Evolutionary conservation across 2,329 filamentous ascomycete genomes (phyloP).

Genomic region (Microcyclospora pomicola): DNA sequence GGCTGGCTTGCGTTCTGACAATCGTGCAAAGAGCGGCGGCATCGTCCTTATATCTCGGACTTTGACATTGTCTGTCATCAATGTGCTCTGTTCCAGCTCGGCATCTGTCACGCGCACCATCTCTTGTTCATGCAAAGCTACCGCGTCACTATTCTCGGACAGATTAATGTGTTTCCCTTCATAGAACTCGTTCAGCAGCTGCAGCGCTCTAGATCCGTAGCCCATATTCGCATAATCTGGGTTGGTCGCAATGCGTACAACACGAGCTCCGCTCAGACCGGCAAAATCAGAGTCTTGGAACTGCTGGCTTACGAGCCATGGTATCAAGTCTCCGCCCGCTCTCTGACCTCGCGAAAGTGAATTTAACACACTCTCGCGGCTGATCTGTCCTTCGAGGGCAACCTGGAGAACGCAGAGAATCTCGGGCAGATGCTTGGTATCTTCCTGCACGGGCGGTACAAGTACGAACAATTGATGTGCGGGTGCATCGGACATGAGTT

Average conservation of each 20-base stretch:
- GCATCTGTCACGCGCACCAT: constrained; percentile 70
- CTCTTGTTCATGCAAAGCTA: constrained; percentile 31
- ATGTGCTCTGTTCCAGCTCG: constrained; percentile 60
- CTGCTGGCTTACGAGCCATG: constrained; percentile 94
- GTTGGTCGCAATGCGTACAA: constrained; percentile 92
- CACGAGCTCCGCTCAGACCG: constrained; percentile 73
- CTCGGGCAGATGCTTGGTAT: constrained; percentile 68
- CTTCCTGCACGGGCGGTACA: constrained; percentile 69
- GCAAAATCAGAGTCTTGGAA: constrained; percentile 98
- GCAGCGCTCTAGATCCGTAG: constrained; percentile 77
- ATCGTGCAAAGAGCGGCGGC: constrained; percentile 81
- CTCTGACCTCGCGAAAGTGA: constrained; percentile 78
- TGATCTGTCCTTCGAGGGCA: constrained; percentile 87
- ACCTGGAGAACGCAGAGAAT: constrained; percentile 92
- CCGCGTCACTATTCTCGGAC: constrained; percentile 46
- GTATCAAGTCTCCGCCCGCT: constrained; percentile 84
- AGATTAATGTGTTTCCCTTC: constrained; percentile 82
- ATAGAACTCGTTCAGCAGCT: constrained; percentile 83
- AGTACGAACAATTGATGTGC: constrained; percentile 94
- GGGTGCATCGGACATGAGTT: constrained; percentile 94
- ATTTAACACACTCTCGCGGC: constrained; percentile 79
- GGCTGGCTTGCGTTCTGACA: constrained; percentile 69
- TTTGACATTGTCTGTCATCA: constrained; percentile 78
- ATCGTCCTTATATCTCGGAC: constrained; percentile 82
- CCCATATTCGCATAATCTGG: constrained; percentile 88